Evolutionary conservation across 2,329 filamentous ascomycete genomes (phyloP).

Genomic region (Stachybotrys chartarum): DNA sequence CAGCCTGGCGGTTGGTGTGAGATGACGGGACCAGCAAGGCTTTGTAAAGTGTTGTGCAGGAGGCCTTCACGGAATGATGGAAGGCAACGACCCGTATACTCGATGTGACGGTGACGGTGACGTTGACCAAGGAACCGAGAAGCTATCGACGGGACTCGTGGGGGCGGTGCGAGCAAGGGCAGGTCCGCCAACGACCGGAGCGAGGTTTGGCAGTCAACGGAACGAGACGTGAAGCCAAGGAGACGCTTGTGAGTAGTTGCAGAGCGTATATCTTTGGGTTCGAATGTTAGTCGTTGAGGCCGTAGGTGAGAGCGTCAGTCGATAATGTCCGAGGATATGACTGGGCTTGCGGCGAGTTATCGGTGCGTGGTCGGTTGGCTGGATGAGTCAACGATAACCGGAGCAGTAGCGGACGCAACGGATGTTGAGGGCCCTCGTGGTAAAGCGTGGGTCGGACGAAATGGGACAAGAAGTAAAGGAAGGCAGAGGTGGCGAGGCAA

Average conservation of each 20-base stretch:
- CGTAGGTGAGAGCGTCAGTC: constrained; percentile 6
- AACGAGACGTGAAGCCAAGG: background rate
- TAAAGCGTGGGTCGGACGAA: constrained; percentile 6
- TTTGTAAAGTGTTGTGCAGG: too few species aligned
- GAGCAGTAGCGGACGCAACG: background rate
- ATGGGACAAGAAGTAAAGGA: constrained; percentile 22
- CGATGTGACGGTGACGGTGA: background rate
- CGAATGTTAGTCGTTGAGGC: constrained; percentile 1
- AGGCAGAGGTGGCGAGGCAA: constrained; percentile 25
- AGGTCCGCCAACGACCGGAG: background rate
- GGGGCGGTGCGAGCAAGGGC: background rate
- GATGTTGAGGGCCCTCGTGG: background rate
- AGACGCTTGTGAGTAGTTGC: background rate
- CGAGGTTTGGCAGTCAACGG: background rate
- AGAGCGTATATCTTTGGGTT: background rate
- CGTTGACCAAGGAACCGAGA: background rate
- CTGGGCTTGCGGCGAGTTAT: background rate
- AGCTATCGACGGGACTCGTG: too few species aligned
- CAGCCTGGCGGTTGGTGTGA: constrained; percentile 7
- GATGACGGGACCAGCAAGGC: constrained; percentile 2
- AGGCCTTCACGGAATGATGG: too few species aligned
- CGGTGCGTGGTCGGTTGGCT: constrained; percentile 3
- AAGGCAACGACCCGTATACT: too few species aligned
- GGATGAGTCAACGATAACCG: constrained; percentile 9
- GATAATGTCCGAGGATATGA: background rate